These are phyloP conservation scores for Tolypocladium nubicola DNA, from an alignment of 2,329 filamentous ascomycete genomes.

Conservation along the genomic window DNA sequence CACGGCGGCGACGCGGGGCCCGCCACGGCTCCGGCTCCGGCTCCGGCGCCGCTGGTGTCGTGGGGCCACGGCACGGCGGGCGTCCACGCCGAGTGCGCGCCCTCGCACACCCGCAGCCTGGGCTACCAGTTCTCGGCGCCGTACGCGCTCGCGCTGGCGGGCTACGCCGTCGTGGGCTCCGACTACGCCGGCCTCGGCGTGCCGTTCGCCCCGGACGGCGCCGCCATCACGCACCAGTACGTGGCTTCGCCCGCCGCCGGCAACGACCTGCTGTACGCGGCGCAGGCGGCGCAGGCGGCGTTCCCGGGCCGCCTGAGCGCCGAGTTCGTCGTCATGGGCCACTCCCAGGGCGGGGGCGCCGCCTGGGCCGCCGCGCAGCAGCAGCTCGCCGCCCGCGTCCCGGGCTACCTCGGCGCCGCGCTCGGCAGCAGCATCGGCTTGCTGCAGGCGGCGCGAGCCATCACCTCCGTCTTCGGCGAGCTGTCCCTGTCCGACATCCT, in stretches of 20 bases:
- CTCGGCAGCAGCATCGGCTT: constrained; percentile 3
- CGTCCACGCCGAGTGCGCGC: constrained; percentile 24
- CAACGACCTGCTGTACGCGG: constrained; percentile 30
- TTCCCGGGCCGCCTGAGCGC: constrained; percentile 23
- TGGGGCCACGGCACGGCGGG: constrained; percentile 37
- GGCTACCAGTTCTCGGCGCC: constrained; percentile 28
- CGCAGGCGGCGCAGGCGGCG: constrained; percentile 28
- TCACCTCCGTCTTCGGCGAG: constrained; percentile 7
- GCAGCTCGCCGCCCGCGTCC: constrained; percentile 16
- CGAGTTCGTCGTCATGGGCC: constrained; percentile 33
- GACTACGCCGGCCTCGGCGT: constrained; percentile 36
- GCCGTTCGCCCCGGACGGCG: constrained; percentile 17
- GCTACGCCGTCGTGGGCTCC: constrained; percentile 32
- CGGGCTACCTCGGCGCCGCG: constrained; percentile 24
- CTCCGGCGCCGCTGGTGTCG: constrained; percentile 20
- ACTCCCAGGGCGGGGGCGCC: constrained; percentile 34
- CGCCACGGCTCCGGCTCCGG: no score
- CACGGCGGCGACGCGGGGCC: no score
- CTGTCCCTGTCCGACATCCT: constrained; percentile 7
- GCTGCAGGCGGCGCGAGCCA: constrained; percentile 3
- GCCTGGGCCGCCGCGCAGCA: constrained; percentile 24
- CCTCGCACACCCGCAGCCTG: constrained; percentile 28
- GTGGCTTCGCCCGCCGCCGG: constrained; percentile 25
- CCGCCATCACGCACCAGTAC: constrained; percentile 28
- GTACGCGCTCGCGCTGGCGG: constrained; percentile 27